Percentiles rank a stretch among this genome's conserved stretches.
These are phyloP conservation scores for Mycena maculata DNA, from an alignment of 768 basidiomycete species.

Conservation along the genomic window DNA sequence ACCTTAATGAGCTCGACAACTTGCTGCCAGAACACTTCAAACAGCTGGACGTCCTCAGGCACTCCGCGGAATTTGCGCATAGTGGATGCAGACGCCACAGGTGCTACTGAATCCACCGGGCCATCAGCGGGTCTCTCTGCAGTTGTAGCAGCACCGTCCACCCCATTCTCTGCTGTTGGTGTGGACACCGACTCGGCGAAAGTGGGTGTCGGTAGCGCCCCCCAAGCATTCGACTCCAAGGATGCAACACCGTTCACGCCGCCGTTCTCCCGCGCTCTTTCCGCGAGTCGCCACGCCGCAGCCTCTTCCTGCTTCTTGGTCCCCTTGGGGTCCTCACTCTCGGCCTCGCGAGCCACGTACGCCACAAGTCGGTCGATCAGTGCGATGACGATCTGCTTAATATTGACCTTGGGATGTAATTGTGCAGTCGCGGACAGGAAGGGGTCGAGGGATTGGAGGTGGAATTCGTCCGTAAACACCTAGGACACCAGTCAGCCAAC, in stretches of 20 bases:
- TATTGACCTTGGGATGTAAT: conserved; percentile 97
- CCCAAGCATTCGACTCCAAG: conserved; percentile 60
- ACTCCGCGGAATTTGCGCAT: conserved; percentile 93
- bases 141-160: not conserved
- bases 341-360: conserved; percentile 96
- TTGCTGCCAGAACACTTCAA: conserved; percentile 99
- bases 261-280: conserved; percentile 75
- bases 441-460: conserved; percentile 93
- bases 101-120: not conserved
- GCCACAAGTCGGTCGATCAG: conserved; percentile 96
- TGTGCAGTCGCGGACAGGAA: conserved; percentile 97
- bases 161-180: conserved; percentile 30
- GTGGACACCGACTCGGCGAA: conserved; percentile 46
- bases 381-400: conserved; percentile 98
- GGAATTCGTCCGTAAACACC: conserved; percentile 99
- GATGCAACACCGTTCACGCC: conserved; percentile 51
- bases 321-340: conserved; percentile 95
- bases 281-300: conserved; percentile 87
- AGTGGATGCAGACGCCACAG: conserved; percentile 39
- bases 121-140: conserved; percentile 6
- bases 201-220: conserved; percentile 50
- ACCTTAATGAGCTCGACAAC: conserved; percentile 98
- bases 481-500: too few species aligned
- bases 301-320: conserved; percentile 94
- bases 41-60: conserved; percentile 93